A percentile compares a stretch with the other conserved stretches of the same genome.
Evolutionary conservation across 495 filamentous ascomycete species (phyloP).

Genomic region (Eremomyces bilateralis): DNA sequence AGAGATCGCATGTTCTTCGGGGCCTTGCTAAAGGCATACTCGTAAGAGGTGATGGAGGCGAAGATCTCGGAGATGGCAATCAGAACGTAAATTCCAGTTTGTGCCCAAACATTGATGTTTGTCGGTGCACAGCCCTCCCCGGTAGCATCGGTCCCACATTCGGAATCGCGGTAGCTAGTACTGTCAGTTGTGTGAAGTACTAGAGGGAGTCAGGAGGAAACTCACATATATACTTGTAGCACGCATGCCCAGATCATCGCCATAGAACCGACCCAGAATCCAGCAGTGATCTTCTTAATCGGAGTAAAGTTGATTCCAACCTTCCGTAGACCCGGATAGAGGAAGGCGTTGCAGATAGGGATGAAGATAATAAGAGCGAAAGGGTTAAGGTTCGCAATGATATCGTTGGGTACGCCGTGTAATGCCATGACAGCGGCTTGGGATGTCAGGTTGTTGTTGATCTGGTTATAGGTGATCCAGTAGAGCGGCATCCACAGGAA

Average conservation of each 20-base stretch:
- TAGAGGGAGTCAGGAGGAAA: no score
- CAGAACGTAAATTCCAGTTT: slow-evolving; percentile 40
- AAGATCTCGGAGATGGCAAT: slow-evolving; percentile 58
- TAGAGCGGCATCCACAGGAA: slow-evolving; percentile 48
- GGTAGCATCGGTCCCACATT: slow-evolving; percentile 12
- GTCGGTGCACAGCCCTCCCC: slow-evolving; percentile 26
- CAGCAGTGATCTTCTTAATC: slow-evolving; percentile 48
- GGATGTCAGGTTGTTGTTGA: slow-evolving; percentile 48
- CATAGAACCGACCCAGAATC: slow-evolving; percentile 21
- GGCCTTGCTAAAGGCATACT: slow-evolving; percentile 63
- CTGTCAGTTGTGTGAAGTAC: no score
- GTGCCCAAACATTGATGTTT: slow-evolving; percentile 25
- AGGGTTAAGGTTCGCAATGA: slow-evolving; percentile 59
- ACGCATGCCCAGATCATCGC: slow-evolving; percentile 12
- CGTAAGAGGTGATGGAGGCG: slow-evolving; percentile 30
- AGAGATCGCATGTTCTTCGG: slow-evolving; percentile 57
- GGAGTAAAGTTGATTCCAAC: slow-evolving; percentile 44
- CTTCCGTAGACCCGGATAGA: slow-evolving; percentile 47
- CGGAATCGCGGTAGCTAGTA: slow-evolving; percentile 9
- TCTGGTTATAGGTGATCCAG: slow-evolving; percentile 39
- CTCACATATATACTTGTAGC: slow-evolving; percentile 11
- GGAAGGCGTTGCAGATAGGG: slow-evolving; percentile 42
- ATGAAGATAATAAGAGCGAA: slow-evolving; percentile 60
- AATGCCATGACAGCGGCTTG: slow-evolving; percentile 53
- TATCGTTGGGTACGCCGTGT: slow-evolving; percentile 54